A percentile compares a stretch with the other conserved stretches of the same genome.
These are phyloP conservation scores for Ramaria sp. DNA, from an alignment of 768 basidiomycete genomes.

Conservation along the genomic window DNA sequence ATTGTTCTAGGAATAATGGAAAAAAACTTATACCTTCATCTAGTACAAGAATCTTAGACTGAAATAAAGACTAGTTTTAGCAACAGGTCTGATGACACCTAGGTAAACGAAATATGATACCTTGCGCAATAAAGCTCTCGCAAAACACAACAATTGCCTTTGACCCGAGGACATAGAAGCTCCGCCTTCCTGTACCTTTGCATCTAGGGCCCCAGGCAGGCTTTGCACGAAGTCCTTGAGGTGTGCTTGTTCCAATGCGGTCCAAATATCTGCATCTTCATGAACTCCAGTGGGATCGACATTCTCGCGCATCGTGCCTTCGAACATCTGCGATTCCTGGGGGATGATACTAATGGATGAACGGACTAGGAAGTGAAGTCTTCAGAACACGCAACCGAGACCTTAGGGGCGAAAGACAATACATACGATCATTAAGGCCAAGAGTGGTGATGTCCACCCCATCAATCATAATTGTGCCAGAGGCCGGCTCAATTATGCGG, in stretches of 20 bases:
- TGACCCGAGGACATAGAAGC: conserved; percentile 79
- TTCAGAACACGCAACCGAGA: not conserved
- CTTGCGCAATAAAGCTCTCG: conserved; percentile 72
- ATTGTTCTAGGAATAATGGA: conserved; percentile 2
- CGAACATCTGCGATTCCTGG: conserved; percentile 50
- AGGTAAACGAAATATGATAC: conserved; percentile 21
- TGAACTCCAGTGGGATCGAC: conserved; percentile 77
- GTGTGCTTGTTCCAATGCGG: conserved; percentile 67
- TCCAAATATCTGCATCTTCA: conserved; percentile 79
- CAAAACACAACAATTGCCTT: conserved; percentile 81
- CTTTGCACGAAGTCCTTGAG: conserved; percentile 59
- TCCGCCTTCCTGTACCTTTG: conserved; percentile 67
- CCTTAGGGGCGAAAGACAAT: not conserved
- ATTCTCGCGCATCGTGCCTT: conserved; percentile 73
- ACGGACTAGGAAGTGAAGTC: conserved; percentile 37
- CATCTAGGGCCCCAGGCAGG: conserved; percentile 59
- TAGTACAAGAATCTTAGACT: conserved; percentile 83
- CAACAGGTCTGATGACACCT: not conserved
- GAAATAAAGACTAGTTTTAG: not conserved
- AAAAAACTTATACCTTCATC: conserved; percentile 58
- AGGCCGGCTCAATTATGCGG: conserved; percentile 62
- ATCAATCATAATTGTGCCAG: conserved; percentile 63
- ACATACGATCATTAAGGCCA: conserved; percentile 61
- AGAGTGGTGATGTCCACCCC: conserved; percentile 72
- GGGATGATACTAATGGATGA: conserved; percentile 80